phyloP scores from a whole-genome alignment of 2,329 filamentous ascomycete genomes.

The Fusarium udum region DNA sequence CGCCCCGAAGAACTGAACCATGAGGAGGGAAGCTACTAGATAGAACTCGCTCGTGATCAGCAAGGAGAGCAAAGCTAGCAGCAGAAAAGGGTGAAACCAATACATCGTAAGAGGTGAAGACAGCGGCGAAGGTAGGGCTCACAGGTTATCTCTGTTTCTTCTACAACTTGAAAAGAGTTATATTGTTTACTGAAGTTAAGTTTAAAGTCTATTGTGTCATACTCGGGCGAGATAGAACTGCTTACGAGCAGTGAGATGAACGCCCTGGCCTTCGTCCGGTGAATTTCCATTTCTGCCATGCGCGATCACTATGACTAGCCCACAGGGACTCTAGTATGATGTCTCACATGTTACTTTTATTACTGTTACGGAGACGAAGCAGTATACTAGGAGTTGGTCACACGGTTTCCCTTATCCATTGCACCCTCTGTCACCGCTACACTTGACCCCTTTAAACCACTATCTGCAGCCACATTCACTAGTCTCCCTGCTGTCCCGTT shows the following conservation, averaged over 20 bases:
- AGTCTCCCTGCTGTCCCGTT: too few relatives aligned
- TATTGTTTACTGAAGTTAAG: background rate
- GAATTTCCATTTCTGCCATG: background rate
- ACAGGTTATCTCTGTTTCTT: rapidly evolving
- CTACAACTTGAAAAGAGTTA: background rate
- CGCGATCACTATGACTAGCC: background rate
- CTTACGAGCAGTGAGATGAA: rapidly evolving
- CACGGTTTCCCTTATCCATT: background rate
- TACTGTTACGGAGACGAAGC: rapidly evolving
- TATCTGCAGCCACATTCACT: rapidly evolving
- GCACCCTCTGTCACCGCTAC: too few relatives aligned
- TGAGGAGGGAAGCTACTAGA: background rate
- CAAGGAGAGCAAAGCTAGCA: background rate
- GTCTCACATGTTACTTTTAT: background rate
- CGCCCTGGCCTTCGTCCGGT: background rate
- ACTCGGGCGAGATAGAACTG: rapidly evolving
- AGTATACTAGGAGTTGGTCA: rapidly evolving
- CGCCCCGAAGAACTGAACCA: background rate
- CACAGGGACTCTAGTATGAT: background rate
- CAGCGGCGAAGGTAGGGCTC: rapidly evolving
- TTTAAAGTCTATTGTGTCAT: background rate
- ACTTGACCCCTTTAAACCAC: too few relatives aligned
- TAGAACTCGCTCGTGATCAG: background rate
- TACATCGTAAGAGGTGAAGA: background rate
- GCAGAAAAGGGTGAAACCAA: background rate